Percentiles rank a stretch among this genome's conserved stretches.
These are phyloP conservation scores for Erodium chrysanthum DNA, from an alignment of 441 rosid genomes.

Conservation along the genomic window DNA sequence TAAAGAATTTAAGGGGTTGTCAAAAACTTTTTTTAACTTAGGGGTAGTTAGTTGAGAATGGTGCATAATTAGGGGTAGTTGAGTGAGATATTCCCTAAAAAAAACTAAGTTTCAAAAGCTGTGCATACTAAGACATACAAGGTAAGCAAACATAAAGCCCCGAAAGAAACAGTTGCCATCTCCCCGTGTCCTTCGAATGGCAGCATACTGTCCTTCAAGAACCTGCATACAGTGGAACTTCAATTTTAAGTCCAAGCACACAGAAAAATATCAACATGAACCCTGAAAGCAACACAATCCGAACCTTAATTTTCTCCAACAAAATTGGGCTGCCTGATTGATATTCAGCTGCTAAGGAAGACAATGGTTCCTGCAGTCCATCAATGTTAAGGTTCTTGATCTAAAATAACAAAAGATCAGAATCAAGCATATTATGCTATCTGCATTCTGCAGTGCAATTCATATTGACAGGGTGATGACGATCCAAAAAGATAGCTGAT, in stretches of 20 bases:
- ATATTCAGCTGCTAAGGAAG: slow-evolving; percentile 57
- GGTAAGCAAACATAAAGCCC: slow-evolving; percentile 80
- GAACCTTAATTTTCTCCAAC: slow-evolving; percentile 75
- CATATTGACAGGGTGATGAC: neutral
- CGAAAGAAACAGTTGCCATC: slow-evolving; percentile 93
- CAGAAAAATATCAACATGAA: neutral
- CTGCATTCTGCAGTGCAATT: neutral
- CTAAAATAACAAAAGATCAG: neutral
- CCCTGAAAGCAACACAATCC: neutral
- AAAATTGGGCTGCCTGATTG: slow-evolving; percentile 72
- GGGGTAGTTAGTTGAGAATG: too few species aligned
- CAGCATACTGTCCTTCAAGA: slow-evolving; percentile 47
- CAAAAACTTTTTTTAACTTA: too few species aligned
- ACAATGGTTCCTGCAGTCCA: slow-evolving; percentile 57
- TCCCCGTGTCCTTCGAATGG: slow-evolving; percentile 78
- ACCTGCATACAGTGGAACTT: slow-evolving; percentile 30
- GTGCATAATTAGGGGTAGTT: too few species aligned
- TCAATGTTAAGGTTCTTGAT: slow-evolving; percentile 12
- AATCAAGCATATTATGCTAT: neutral
- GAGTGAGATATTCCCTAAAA: too few species aligned
- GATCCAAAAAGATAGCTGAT: neutral
- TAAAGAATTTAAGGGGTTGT: too few species aligned
- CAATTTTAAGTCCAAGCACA: slow-evolving; percentile 8
- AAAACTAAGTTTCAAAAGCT: neutral
- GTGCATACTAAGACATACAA: slow-evolving; percentile 35